A percentile compares a stretch with the other conserved stretches of the same genome.
These are phyloP conservation scores for Parietichytrium sp. DNA, from an alignment of 108 stramenopile genomes.

Conservation along the genomic window DNA sequence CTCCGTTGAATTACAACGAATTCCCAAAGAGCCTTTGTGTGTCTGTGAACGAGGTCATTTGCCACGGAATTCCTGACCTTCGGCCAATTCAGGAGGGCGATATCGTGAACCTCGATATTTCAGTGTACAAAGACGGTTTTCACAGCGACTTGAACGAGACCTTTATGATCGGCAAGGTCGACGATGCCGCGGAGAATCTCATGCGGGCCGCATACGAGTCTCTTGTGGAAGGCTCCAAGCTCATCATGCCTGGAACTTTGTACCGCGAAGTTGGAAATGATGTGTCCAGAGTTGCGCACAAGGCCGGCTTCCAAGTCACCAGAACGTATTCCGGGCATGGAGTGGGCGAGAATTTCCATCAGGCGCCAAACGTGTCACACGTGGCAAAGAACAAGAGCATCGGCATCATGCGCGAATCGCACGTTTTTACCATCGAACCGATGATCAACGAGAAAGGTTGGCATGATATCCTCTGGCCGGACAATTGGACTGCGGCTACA, in stretches of 20 bases:
- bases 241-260: conserved; percentile 64
- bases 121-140: conserved; percentile 83
- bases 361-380: conserved; percentile 89
- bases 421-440: conserved; percentile 99
- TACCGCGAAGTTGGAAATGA: conserved; percentile 90
- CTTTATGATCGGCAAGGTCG: conserved; percentile 78
- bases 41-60: conserved; percentile 95
- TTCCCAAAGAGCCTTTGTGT: conserved; percentile 97
- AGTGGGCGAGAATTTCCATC: conserved; percentile 87
- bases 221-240: conserved; percentile 50
- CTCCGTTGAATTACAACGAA: conserved; percentile 93
- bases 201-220: conserved; percentile 53
- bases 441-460: conserved; percentile 78
- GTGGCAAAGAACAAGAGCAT: conserved; percentile 78
- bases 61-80: conserved; percentile 97
- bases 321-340: conserved; percentile 91
- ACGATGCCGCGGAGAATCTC: background rate
- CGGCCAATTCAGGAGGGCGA: conserved; percentile 80
- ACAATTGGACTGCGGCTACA: conserved; percentile 96
- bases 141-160: conserved; percentile 98
- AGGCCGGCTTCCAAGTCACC: conserved; percentile 74
- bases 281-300: conserved; percentile 77
- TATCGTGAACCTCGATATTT: conserved; percentile 92
- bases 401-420: conserved; percentile 74
- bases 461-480: conserved; percentile 71